Evolutionary conservation across 192 early-diverging fungal genomes (phyloP), one percentile per base, ranked within the genome.

Genomic region (Coemansia javaensis): DNA sequence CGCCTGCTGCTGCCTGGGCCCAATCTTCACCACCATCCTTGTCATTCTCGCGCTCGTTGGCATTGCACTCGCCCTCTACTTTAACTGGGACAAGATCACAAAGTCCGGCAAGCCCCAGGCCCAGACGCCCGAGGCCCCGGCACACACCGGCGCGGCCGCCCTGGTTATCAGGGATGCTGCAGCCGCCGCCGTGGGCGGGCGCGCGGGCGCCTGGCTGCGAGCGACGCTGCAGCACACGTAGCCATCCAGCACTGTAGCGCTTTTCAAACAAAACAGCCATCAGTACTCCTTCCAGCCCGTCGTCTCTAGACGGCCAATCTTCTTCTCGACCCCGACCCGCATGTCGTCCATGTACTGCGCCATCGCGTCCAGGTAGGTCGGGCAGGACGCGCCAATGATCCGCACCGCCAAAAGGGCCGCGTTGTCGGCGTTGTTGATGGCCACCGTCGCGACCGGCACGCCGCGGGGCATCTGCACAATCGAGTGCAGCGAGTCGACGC

Each of bases 391-490:
- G 24, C 90, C 93, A 16, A 99, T 67, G 31, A 94, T 94, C 27
- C 94, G 82, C 21, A 96, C 81, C 1, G 94, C 97, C 55, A 99
- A 69, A 28, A 99, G 68, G 9, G 89, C 97, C 5, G 94, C 97
- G 43, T 99, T 99, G 44, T 88, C 90, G 28, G 93, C 84, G 72
- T 99, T 99, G 67, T 97, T 93, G 63, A 99, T 96, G 13, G 97
- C 97, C 5, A 99, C 93, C 6, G 97, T 99, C 2, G 97, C 97
- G 2, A 99, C 97, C 4, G 97, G 97, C 21, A 99, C 85, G 37
- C 97, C 97, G 39, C 97, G 88, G 42, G 97, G 97, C 97, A 99
- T 99, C 73, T 99, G 97, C 14, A 98, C 94, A 62, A 99, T 99
- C 30, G 91, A 94, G 49, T 94, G 83, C 42, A 99, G 73, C 23